Conservation (phyloP, 1,284 basidiomycete species). For the Sutorius eximius region DNA sequence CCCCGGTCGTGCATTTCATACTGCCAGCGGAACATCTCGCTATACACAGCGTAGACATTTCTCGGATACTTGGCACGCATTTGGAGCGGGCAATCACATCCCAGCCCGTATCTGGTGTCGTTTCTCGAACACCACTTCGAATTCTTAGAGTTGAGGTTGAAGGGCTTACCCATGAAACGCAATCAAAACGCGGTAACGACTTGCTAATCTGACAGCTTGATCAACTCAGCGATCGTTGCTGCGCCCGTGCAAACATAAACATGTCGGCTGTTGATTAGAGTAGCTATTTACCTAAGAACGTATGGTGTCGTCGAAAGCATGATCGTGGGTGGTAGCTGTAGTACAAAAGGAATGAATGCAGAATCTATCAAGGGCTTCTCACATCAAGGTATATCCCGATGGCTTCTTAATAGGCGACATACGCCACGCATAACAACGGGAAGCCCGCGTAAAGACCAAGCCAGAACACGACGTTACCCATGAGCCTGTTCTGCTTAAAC, state of each 20-base stretch:
- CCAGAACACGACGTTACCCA: conserved; percentile 92
- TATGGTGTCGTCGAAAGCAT: neutral
- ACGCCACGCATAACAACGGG: conserved; percentile 88
- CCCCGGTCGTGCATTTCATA: neutral
- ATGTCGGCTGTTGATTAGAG: conserved; percentile 1
- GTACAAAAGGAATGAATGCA: neutral
- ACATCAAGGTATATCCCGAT: conserved; percentile 66
- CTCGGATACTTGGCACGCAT: neutral
- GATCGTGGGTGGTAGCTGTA: neutral
- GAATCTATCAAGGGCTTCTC: conserved; percentile 12
- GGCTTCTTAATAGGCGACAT: conserved; percentile 63
- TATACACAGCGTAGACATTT: neutral
- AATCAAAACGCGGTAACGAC: too few relatives aligned
- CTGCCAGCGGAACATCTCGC: neutral
- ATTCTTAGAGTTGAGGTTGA: too few relatives aligned
- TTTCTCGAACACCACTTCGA: too few relatives aligned
- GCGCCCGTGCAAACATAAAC: neutral
- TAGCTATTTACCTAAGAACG: conserved; percentile 4
- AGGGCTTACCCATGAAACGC: neutral
- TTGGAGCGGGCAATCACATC: neutral
- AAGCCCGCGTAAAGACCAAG: conserved; percentile 87
- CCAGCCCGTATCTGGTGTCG: too few relatives aligned
- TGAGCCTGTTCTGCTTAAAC: conserved; percentile 76
- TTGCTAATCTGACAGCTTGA: neutral
- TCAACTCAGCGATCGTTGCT: neutral